Evolutionary conservation across 768 basidiomycete genomes (phyloP), one percentile per base, ranked within the genome.

Genomic region (Leccinum variicolor): DNA sequence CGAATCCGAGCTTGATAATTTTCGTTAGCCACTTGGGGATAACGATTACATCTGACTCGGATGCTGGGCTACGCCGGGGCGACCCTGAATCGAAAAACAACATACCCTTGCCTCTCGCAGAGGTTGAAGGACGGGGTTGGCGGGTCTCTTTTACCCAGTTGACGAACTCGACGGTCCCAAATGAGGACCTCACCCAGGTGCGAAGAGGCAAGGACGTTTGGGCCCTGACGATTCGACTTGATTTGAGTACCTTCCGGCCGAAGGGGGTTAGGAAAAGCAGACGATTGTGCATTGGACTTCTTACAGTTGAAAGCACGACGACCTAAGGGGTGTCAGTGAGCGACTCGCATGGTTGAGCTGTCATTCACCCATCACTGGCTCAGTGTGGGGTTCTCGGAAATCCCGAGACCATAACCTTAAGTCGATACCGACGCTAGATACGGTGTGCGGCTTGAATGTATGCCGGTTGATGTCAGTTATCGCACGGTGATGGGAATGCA

Each of bases 381-480:
- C n/a, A n/a, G n/a, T 88, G 11, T 85, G 76, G 3, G 82, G 77
- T 19, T 78, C 79, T 45, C 92, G 79, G 23, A 99, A 66, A 71
- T 98, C 97, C 95, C 96, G 98, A 14, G 87, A 85, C 86, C 92
- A 91, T 19, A 98, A 72, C 86, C 95, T 97, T 0, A 94, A 88
- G 68, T 99, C 97, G 52, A 99, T 89, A 0, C 92, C 89, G 0
- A 89, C 93, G 49, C 94, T 96, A 2, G 90, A 88, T 17, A 98
- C 90, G 14, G 86, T 77, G 57, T 97, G 85, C 5, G 90, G 89
- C 64, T 94, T 87, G 4, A 81, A 81, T 0, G 89, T 88, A 66
- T 94, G 92, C 96, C 96, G 98, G 68, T 99, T 23, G 68, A 98
- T 92, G 67, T 99, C 96, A 3, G 97, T 98, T 54, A 99, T 94